Evolutionary conservation across 1,284 basidiomycete genomes (phyloP), one percentile per base, ranked within the genome.

Genomic region (Anthracocystis setariae): DNA sequence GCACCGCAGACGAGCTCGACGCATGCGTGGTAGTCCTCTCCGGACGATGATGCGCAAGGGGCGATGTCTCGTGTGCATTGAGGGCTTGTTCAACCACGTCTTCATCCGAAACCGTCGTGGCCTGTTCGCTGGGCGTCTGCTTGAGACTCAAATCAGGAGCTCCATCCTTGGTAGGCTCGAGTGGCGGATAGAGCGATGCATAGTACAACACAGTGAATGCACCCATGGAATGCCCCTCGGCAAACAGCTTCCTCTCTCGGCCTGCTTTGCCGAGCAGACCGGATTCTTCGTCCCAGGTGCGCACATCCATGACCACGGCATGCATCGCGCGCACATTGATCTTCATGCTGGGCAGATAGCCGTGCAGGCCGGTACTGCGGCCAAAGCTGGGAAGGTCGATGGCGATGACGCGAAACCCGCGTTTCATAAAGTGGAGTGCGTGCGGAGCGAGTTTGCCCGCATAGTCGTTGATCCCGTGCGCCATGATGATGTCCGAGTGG

Each of bases 341-440:
- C 21, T 83, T 77, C 27, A 85, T 68, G 12, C 82, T 84, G 20
- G 85, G 84, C 10, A 86, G 52, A 56, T 86, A 85, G 1, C 84
- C 84, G 73, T 86, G 85, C 24, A 86, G 62, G 2, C 85, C 86
- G 0, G 74, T 67, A 15, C 64, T 69, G 5, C 78, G 46, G 52
- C 85, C 83, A 51, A 86, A 86, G 12, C 83, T 84, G 2, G 86
- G 86, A 35, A 87, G 74, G 69, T 87, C 86, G 18, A 86, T 84
- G 7, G 85, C 78, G 59, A 87, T 85, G 27, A 86, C 80, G 23
- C 86, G 79, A 73, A 86, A 86, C 0, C 86, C 86, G 5, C 83
- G 82, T 55, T 83, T 79, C 45, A 86, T 78, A 56, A 86, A 85
- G 44, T 84, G 80, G 3, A 70, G 69, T 8, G 84, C 81, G 49